Percentiles rank a stretch among this genome's conserved stretches.
These are phyloP conservation scores for Rhynchosporium secalis DNA, from an alignment of 2,329 filamentous ascomycete species.

Conservation along the genomic window DNA sequence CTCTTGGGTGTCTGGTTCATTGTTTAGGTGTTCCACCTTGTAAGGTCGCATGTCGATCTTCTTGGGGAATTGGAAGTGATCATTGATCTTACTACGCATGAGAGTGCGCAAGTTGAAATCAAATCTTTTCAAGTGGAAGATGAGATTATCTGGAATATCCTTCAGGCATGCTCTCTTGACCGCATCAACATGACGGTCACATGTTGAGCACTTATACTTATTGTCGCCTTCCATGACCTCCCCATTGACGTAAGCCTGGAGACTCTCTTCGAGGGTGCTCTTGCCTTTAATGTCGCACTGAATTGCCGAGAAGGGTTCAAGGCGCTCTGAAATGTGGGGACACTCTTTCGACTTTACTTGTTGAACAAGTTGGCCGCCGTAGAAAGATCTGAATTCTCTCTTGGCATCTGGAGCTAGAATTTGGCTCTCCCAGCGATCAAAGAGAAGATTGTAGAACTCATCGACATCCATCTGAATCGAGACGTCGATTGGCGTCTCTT, in stretches of 20 bases:
- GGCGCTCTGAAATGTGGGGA: slow-evolving; percentile 84
- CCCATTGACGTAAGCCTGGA: slow-evolving; percentile 93
- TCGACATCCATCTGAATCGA: slow-evolving; percentile 96
- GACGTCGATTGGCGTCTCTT: slow-evolving; percentile 80
- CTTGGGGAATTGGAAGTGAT: slow-evolving; percentile 84
- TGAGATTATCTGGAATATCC: slow-evolving; percentile 88
- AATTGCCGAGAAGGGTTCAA: slow-evolving; percentile 90
- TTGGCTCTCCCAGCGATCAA: slow-evolving; percentile 87
- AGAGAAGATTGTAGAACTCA: slow-evolving; percentile 92
- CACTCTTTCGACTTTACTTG: slow-evolving; percentile 97
- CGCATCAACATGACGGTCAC: slow-evolving; percentile 85
- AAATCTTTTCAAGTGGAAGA: slow-evolving; percentile 91
- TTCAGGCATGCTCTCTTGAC: slow-evolving; percentile 92
- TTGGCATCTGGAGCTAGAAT: slow-evolving; percentile 68
- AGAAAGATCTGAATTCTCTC: slow-evolving; percentile 76
- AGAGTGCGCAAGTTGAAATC: slow-evolving; percentile 77
- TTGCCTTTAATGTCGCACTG: slow-evolving; percentile 97
- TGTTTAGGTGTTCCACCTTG: slow-evolving; percentile 79
- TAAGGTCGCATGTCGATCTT: slow-evolving; percentile 86
- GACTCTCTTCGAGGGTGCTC: slow-evolving; percentile 75
- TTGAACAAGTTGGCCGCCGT: slow-evolving; percentile 87
- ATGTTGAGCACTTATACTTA: slow-evolving; percentile 95
- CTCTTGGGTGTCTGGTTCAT: slow-evolving; percentile 56
- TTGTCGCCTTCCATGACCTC: slow-evolving; percentile 98
- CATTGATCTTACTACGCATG: slow-evolving; percentile 89